Evolutionary conservation across 2,329 filamentous ascomycete genomes (phyloP).

Genomic region (Penicillium italicum): DNA sequence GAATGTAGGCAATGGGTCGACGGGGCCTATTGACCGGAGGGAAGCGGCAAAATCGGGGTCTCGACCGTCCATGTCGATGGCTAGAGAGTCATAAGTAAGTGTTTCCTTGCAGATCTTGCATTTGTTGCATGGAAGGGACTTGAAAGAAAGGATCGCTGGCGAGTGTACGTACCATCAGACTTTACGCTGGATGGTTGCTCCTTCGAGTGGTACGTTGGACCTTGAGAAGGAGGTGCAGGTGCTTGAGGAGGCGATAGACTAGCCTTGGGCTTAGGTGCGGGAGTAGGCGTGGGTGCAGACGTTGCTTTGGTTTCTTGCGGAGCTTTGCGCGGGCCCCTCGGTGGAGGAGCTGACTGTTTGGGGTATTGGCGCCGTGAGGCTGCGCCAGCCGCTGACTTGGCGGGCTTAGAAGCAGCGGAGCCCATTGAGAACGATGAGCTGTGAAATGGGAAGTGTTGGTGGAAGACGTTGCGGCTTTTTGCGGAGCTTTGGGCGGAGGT

Average conservation of each 20-base stretch:
- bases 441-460: background rate
- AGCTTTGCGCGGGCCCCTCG: slow-evolving; percentile 27
- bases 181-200: slow-evolving; percentile 33
- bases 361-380: slow-evolving; percentile 56
- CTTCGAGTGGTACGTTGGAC: slow-evolving; percentile 36
- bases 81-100: slow-evolving; percentile 29
- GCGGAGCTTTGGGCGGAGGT: slow-evolving; percentile 21
- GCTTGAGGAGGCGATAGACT: slow-evolving; percentile 3
- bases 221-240: slow-evolving; percentile 15
- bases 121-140: background rate
- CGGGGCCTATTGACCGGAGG: slow-evolving; percentile 63
- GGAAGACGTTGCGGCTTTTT: slow-evolving; percentile 11
- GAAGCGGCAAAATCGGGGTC: slow-evolving; percentile 72
- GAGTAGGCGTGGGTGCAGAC: slow-evolving; percentile 33
- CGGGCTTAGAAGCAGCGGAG: slow-evolving; percentile 56
- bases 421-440: slow-evolving; percentile 46
- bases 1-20: slow-evolving; percentile 55
- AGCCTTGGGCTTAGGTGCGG: background rate
- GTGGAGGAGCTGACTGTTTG: slow-evolving; percentile 41
- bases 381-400: slow-evolving; percentile 47
- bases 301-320: slow-evolving; percentile 29
- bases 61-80: slow-evolving; percentile 58
- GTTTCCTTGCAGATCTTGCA: background rate
- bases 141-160: background rate
- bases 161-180: slow-evolving; percentile 32